Base-by-base conservation (phyloP, 805 yeast species). In the Saccharomycopsis schoenii region DNA sequence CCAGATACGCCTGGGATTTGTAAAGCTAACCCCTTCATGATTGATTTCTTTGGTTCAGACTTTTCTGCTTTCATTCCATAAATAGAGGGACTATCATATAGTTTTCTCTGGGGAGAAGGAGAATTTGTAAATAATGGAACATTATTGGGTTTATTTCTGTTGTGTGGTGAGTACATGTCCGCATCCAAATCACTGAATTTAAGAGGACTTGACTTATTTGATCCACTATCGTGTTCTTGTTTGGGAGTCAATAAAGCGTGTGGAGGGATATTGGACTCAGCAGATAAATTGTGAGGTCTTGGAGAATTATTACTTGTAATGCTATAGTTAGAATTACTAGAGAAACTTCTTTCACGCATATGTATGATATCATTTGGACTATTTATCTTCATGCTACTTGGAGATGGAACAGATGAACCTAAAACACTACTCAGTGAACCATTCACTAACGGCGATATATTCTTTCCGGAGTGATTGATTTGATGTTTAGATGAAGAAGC, bases 81-180 rank as follows among this genome's bases (percentile, higher is more conserved):
- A 11, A 47, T 47, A 21, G 52, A 47, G 9, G 52, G 52, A 57
- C 56, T 50, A 17, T 58, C 60, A 39, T 50, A 34, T 25, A 52
- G 17, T 42, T 52, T 51, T 47, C 52, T 47, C 10, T 47, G 52
- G 3, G 52, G 52, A 47, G 52, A 47, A 10, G 52, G 52, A 11
- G 52, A 47, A 25, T 47, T 47, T 21, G 52, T 47, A 47, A 47
- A 47, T 9, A 47, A 10, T 10, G 52, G 52, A 21, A 47, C 21
- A 47, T 21, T 47, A 12, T 47, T 47, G 21, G 34, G 15, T 9
- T 47, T 47, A 14, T 24, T 47, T 12, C 52, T 47, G 10, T 14
- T 24, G 9, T 47, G 52, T 15, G 52, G 52, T 9, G 52, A 47
- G n/a, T 47, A 47, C 25, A 21, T 47, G 21, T 47, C 34, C 15